Percentiles rank a stretch among this genome's conserved stretches.
These are phyloP conservation scores for Verbascum thapsus DNA, from an alignment of 257 asterid genomes.

Conservation along the genomic window DNA sequence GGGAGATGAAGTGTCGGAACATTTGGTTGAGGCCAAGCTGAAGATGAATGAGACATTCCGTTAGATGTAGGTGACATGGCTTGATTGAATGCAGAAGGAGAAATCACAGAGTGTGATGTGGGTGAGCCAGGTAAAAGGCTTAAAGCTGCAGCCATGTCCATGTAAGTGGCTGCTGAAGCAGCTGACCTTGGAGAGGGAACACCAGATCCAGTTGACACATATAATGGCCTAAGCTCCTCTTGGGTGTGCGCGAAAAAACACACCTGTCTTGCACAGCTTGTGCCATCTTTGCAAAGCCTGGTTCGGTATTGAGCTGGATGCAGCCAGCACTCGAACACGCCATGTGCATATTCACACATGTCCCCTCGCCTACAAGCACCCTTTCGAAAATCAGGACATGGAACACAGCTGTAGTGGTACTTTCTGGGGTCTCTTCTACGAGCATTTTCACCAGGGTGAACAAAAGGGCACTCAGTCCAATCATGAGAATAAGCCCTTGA, in stretches of 20 bases:
- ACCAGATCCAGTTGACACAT: slow-evolving; percentile 89
- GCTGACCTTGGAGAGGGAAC: slow-evolving; percentile 88
- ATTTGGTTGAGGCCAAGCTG: slow-evolving; percentile 77
- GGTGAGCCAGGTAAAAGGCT: slow-evolving; percentile 84
- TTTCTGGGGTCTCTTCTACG: slow-evolving; percentile 94
- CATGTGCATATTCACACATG: slow-evolving; percentile 98
- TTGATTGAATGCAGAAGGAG: slow-evolving; percentile 72
- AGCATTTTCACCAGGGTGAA: slow-evolving; percentile 97
- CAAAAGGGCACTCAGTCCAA: slow-evolving; percentile 98
- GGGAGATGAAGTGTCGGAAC: slow-evolving; percentile 85
- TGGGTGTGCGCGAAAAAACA: slow-evolving; percentile 90
- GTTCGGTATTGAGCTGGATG: slow-evolving; percentile 97
- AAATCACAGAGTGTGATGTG: slow-evolving; percentile 64
- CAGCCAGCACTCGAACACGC: slow-evolving; percentile 98
- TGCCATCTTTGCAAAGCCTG: slow-evolving; percentile 86
- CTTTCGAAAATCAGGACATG: slow-evolving; percentile 95
- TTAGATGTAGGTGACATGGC: slow-evolving; percentile 73
- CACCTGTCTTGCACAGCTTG: slow-evolving; percentile 76
- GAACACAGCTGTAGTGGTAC: slow-evolving; percentile 93
- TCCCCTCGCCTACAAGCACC: slow-evolving; percentile 96
- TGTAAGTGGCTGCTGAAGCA: slow-evolving; percentile 69
- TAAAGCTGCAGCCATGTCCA: slow-evolving; percentile 94
- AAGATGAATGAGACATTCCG: slow-evolving; percentile 64
- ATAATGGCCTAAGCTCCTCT: slow-evolving; percentile 91
- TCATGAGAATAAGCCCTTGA: slow-evolving; percentile 98